Base-by-base conservation (phyloP, 192 early-diverging fungal genomes). In the Backusella liffmaniae region DNA sequence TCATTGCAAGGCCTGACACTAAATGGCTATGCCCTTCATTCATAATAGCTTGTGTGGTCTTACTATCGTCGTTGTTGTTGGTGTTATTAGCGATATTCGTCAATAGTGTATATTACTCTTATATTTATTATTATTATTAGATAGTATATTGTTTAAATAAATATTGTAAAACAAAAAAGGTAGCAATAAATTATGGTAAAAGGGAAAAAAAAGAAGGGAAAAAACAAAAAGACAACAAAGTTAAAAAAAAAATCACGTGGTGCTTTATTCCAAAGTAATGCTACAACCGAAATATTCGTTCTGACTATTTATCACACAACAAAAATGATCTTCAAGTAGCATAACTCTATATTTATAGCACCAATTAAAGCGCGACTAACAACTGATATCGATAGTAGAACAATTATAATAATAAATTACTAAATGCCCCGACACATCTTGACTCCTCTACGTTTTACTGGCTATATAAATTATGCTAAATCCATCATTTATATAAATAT, bases 1-100 rank as follows among this genome's bases (percentile, higher is more conserved):
- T 65, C 26, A 74, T 74, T 59, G 49, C 36, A 42, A 70, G 26
- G 26, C 37, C 23, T 29, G 69, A 23, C 21, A 70, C 69, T 39
- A 41, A 44, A 41, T 26, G 37, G 18, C 37, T 44, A 70, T 70
- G 69, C 8, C 21, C 36, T 42, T 70, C 39, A 37, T 70, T 70
- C 69, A 70, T 70, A 16, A 15, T 44, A 69, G 9, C 10, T 26
- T 39, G 37, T 39, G 13, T 70, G 6, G 9, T 46, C 26, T 56
- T 56, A 56, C 26, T 56, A 32, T 32, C 32, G 32, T 32, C 2
- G 32, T 32, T 32, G 32, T 32, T 32, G 32, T 2, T 32, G 32
- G 32, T 32, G 8, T 56, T 23, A 44, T 56, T 56, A 18, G 1
- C 9, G 5, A 21, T 23, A 5, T 15, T 44, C 12, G 42, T 12